phyloP scores from a whole-genome alignment of 2,329 filamentous ascomycete genomes.

The Tolypocladium cylindrosporum region DNA sequence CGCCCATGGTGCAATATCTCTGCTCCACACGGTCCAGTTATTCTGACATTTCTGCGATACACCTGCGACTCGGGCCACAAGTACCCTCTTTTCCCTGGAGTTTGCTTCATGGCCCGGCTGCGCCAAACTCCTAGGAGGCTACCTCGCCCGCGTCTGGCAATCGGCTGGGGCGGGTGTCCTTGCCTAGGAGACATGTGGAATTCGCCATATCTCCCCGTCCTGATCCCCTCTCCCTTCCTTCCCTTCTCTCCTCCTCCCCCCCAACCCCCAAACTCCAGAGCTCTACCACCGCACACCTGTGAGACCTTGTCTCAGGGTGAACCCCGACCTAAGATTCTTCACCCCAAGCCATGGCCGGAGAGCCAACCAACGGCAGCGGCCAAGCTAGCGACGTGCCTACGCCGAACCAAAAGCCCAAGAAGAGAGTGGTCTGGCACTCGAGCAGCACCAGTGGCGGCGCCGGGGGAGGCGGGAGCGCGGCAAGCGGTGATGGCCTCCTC shows the following conservation, averaged over 20 bases:
- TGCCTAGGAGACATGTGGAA: background rate
- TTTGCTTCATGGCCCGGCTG: background rate
- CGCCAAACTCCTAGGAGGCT: background rate
- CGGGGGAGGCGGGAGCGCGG: slow-evolving; percentile 2
- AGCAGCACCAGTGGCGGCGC: slow-evolving; percentile 14
- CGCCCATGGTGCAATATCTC: background rate
- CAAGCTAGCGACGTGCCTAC: slow-evolving; percentile 18
- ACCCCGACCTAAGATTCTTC: slow-evolving; percentile 8
- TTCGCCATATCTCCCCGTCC: background rate
- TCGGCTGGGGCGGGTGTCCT: background rate
- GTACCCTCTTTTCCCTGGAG: background rate
- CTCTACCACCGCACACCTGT: slow-evolving; percentile 1
- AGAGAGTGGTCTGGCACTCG: slow-evolving; percentile 28
- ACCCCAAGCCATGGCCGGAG: slow-evolving; percentile 9
- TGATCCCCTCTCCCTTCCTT: background rate
- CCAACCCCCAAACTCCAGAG: background rate
- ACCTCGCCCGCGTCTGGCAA: background rate
- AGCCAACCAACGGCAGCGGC: slow-evolving; percentile 16
- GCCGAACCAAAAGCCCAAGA: slow-evolving; percentile 26
- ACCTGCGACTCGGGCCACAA: background rate
- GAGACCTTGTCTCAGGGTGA: slow-evolving; percentile 14
- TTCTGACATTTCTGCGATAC: background rate
- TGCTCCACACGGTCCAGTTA: background rate
- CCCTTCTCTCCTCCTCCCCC: background rate
- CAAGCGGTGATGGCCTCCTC: slow-evolving; percentile 4